phyloP scores from a whole-genome alignment of 2,329 filamentous ascomycete species.

The Trichoderma sp. region DNA sequence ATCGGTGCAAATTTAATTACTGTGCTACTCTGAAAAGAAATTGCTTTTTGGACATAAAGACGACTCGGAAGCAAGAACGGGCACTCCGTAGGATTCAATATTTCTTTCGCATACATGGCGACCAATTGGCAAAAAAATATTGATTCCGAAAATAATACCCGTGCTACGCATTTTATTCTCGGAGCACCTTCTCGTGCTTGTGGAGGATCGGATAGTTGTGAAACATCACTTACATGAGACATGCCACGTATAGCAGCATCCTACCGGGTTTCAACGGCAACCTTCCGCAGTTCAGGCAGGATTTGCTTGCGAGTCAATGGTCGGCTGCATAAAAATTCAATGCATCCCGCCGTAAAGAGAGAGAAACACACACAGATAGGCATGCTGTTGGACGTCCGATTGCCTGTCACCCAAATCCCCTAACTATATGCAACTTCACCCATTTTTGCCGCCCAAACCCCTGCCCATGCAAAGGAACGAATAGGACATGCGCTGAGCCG shows the following conservation, averaged over 20 bases:
- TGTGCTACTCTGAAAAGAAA: not conserved
- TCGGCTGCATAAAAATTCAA: not conserved
- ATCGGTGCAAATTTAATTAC: not conserved
- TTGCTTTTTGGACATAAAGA: not conserved
- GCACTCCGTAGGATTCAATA: not conserved
- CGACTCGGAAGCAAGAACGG: too few relatives aligned
- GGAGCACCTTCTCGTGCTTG: not conserved
- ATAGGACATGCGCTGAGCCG: conserved; percentile 15
- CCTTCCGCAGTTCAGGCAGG: not conserved
- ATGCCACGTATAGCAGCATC: not conserved
- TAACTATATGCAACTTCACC: not conserved
- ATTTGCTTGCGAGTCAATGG: not conserved
- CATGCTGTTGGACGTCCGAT: not conserved
- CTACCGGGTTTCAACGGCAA: not conserved
- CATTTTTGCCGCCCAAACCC: conserved; percentile 10
- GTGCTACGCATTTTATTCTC: not conserved
- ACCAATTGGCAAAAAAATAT: not conserved
- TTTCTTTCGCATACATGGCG: rapidly evolving
- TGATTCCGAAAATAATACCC: not conserved
- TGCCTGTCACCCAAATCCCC: not conserved
- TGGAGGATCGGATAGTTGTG: not conserved
- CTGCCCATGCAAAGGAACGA: not conserved
- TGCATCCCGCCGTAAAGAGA: not conserved
- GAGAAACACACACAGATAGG: too few relatives aligned
- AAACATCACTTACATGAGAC: not conserved